These are phyloP conservation scores for Capsicum baccatum DNA, from an alignment of 257 asterid genomes.

Conservation along the genomic window DNA sequence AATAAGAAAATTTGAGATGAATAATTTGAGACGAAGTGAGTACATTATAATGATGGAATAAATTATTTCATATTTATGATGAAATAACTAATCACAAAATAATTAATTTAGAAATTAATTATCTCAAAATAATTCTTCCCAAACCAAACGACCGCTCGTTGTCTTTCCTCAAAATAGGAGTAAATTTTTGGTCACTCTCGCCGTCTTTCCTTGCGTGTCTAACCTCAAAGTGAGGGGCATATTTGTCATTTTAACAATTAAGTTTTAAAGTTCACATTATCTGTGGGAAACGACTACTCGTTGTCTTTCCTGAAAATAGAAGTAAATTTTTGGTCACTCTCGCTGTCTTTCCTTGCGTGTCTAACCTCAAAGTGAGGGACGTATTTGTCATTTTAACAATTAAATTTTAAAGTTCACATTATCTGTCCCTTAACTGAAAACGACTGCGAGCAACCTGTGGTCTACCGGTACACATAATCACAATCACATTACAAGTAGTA, in stretches of 20 bases:
- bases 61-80: too few relatives aligned
- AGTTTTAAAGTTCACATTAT: conserved; percentile 47
- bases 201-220: too few relatives aligned
- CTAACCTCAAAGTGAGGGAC: conserved; percentile 30
- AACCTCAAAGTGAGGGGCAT: conserved; percentile 31
- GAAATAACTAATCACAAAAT: too few relatives aligned
- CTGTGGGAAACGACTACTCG: neutral
- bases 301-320: neutral
- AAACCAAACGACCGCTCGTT: too few relatives aligned
- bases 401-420: conserved; percentile 47
- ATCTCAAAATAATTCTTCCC: too few relatives aligned
- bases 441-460: conserved; percentile 56
- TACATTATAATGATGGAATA: too few relatives aligned
- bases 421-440: conserved; percentile 43
- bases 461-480: conserved; percentile 40
- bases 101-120: too few relatives aligned
- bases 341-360: too few relatives aligned
- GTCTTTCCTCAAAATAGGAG: neutral
- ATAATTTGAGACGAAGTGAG: too few relatives aligned
- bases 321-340: neutral
- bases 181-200: neutral
- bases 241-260: conserved; percentile 37
- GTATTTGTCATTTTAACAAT: conserved; percentile 37
- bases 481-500: neutral
- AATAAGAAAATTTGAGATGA: too few relatives aligned